Percentiles rank a stretch among this genome's conserved stretches.
Conservation (phyloP, 139 green algal species). For the Chlorella sp. region DNA sequence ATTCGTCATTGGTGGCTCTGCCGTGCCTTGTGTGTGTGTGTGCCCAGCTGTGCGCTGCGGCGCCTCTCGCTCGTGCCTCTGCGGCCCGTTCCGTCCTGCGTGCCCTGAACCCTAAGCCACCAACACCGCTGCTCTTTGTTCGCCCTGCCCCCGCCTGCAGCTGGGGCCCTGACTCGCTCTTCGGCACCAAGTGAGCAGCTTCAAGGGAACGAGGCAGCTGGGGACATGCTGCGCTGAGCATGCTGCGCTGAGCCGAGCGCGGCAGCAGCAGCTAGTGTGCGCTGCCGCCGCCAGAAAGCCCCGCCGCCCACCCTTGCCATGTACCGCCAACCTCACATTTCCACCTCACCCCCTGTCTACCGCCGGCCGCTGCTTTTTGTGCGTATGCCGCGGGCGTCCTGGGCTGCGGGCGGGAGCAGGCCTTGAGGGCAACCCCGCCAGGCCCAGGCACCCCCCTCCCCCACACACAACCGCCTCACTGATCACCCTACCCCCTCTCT, state of each 20-base stretch:
- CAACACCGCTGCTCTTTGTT: background rate
- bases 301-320: background rate
- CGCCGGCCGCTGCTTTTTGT: no score
- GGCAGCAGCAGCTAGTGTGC: background rate
- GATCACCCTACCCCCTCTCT: no score
- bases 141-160: background rate
- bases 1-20: background rate
- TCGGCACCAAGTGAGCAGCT: conserved; percentile 6
- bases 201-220: background rate
- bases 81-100: background rate
- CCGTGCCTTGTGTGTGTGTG: background rate
- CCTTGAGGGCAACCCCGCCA: no score
- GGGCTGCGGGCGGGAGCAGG: no score
- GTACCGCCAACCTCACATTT: background rate
- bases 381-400: no score
- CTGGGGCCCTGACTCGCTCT: conserved; percentile 4
- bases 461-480: no score
- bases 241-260: background rate
- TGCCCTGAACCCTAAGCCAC: background rate
- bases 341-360: background rate
- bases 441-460: no score
- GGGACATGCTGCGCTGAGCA: background rate
- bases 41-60: background rate
- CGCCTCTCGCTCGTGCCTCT: background rate
- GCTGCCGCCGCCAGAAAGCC: no score